Evolutionary conservation across 1,284 basidiomycete species (phyloP), one percentile per base, ranked within the genome.

Genomic region (Puccinia polysora): DNA sequence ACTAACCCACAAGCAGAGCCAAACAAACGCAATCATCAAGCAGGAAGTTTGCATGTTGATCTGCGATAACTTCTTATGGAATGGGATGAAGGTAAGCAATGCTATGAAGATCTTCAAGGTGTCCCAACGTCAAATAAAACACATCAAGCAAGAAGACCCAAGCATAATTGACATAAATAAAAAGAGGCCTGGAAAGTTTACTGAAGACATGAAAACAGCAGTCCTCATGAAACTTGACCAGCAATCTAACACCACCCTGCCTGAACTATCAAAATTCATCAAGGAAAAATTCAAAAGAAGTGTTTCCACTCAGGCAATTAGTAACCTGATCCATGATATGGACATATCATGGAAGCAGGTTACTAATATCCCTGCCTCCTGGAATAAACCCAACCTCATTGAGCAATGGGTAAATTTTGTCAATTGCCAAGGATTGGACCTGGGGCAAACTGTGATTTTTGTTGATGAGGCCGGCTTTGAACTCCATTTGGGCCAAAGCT

Each of bases 291-390:
- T 59, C 23, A n/a, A 40, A 5, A 8, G 36, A 30, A 59, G 40
- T 1, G 36, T 59, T 4, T 59, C n/a, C 3, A 43, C 36, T 4
- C 56, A 59, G n/a, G 56, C 56, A 1, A 32, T 59, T 34, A 40
- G 56, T 59, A 59, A 59, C 56, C 56, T 59, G 36, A 36, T 59
- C 56, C 56, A 59, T 34, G 36, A 59, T 59, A 59, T 59, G 56
- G 36, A 59, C 15, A 59, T 59, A 59, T 40, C 56, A n/a, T n/a
- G n/a, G n/a, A n/a, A n/a, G n/a, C n/a, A n/a, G n/a, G n/a, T n/a
- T n/a, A n/a, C n/a, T n/a, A n/a, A 59, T 23, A 59, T 59, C 1
- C 56, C 56, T 25, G 55, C 30, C 8, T 18, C 36, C n/a, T 59
- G 56, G 56, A 59, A 59, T 40, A 18, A 40, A 23, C 32, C 34